phyloP scores from a whole-genome alignment of 805 yeast species.

The Ogataea siamensis region DNA sequence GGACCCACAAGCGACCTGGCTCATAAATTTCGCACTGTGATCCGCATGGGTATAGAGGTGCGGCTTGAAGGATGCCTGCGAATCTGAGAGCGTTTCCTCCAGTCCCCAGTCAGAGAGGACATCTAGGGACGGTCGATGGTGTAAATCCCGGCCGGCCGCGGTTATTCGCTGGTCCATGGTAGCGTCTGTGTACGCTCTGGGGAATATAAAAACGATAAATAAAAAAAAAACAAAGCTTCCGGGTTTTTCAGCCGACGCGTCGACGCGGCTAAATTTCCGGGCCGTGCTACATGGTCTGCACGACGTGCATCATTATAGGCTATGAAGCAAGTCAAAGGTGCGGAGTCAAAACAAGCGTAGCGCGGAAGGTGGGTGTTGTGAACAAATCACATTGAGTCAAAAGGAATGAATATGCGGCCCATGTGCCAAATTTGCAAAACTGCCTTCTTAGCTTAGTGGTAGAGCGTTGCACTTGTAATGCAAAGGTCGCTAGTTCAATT shows the following conservation, averaged over 20 bases:
- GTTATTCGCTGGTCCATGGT: slow-evolving; percentile 8
- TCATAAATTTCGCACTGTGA: slow-evolving; percentile 8
- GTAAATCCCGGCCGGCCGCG: slow-evolving; percentile 3
- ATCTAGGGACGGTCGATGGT: slow-evolving; percentile 5
- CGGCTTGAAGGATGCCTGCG: slow-evolving; percentile 1
- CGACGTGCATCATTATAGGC: background rate
- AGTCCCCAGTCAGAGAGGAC: slow-evolving; percentile 26
- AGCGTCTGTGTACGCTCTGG: background rate
- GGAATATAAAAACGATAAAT: slow-evolving; percentile 1
- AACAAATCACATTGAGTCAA: background rate
- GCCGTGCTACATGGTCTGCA: background rate
- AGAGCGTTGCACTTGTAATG: slow-evolving; percentile 99
- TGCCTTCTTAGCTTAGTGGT: slow-evolving; percentile 99
- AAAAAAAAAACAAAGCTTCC: slow-evolving; percentile 11
- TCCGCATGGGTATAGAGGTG: slow-evolving; percentile 6
- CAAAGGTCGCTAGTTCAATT: slow-evolving; percentile 95
- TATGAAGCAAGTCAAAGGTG: background rate
- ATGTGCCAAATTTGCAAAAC: slow-evolving; percentile 2
- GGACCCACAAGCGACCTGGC: slow-evolving; percentile 1
- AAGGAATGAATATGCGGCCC: background rate
- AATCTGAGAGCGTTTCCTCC: slow-evolving; percentile 17
- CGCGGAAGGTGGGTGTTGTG: background rate
- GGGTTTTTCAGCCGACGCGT: slow-evolving; percentile 7
- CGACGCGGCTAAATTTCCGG: slow-evolving; percentile 1
- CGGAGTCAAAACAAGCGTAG: background rate